Base-by-base conservation (phyloP, 352 stramenopile species). In the Phytopythium helicoides region DNA sequence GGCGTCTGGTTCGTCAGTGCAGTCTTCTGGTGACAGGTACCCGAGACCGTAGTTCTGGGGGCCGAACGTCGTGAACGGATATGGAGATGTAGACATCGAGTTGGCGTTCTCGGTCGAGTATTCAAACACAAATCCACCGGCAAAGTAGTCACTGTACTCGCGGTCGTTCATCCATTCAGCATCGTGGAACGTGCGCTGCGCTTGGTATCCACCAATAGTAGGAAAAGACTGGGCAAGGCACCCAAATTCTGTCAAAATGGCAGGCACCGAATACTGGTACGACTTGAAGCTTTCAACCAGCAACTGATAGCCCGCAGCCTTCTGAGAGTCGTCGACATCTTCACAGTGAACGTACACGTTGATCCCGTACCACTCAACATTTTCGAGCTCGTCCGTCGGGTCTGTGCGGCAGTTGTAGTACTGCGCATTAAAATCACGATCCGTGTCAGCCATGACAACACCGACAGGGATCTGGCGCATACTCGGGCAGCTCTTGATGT, bases 391-490 rank as follows among this genome's bases (percentile, higher is more conserved):
- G 62, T 94, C 80, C 9, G 35, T 58, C 19, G 56, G 49, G 46
- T 88, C 68, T 7, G 76, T 87, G 47, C 68, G 71, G 68, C 85
- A 96, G 60, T 89, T 91, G 70, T 92, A 95, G 63, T 96, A 95
- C 36, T 75, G 49, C 11, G 80, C 70, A 38, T 92, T 88, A 1
- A 68, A 47, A 34, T 83, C 69, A 37, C 82, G 69, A 45, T 89
- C 38, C 3, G 64, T 67, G 60, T 92, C 78, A 16, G 82, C 82
- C 28, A 87, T 66, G 19, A 91, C 76, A 28, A 92, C 64, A 8
- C 87, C 85, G 16, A 96, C 71, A 1, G 87, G 83, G 23, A 95
- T 73, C 46, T 82, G 25, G 16, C 85, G 80, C 54, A 89, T 77
- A 19, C 22, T 56, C n/a, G 64, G 37, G 51, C 85, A 95, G 4